Evolutionary conservation across 2,329 filamentous ascomycete species (phyloP).

Genomic region (Neoascochyta sp.): DNA sequence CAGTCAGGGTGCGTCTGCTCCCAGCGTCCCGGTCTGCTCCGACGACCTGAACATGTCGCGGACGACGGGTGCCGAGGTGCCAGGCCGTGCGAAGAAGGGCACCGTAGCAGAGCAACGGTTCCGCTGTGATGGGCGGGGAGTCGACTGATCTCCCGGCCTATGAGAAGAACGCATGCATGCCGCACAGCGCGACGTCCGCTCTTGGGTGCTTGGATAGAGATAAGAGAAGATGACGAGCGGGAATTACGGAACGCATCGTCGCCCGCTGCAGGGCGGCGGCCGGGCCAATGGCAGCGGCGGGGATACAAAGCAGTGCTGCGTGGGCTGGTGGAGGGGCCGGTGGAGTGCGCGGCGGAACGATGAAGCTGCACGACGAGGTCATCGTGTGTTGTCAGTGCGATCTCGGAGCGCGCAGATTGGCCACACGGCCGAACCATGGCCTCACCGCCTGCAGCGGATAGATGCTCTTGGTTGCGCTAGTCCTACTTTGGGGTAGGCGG

Average conservation of each 20-base stretch:
- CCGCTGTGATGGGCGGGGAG: slow-evolving; percentile 26
- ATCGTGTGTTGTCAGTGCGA: slow-evolving; percentile 27
- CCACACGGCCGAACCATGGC: slow-evolving; percentile 12
- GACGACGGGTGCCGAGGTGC: slow-evolving; percentile 1
- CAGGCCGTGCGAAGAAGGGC: slow-evolving; percentile 12
- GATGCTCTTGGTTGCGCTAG: slow-evolving; percentile 14
- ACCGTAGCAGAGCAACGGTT: too few relatives aligned
- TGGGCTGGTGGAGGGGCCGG: too few relatives aligned
- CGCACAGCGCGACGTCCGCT: slow-evolving; percentile 18
- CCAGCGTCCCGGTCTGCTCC: slow-evolving; percentile 26
- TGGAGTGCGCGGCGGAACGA: slow-evolving; percentile 31
- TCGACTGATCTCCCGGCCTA: slow-evolving; percentile 23
- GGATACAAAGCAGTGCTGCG: slow-evolving; percentile 22
- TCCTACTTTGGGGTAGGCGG: slow-evolving; percentile 22
- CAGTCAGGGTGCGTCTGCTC: slow-evolving; percentile 8
- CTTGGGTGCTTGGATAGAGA: slow-evolving; percentile 20
- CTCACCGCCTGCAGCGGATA: slow-evolving; percentile 23
- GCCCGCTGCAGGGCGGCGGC: slow-evolving; percentile 12
- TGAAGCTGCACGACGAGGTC: slow-evolving; percentile 20
- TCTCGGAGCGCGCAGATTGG: slow-evolving; percentile 28
- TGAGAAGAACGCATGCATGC: slow-evolving; percentile 10
- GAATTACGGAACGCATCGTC: slow-evolving; percentile 34
- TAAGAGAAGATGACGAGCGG: slow-evolving; percentile 34
- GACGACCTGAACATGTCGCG: slow-evolving; percentile 14
- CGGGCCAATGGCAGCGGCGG: slow-evolving; percentile 26